These are phyloP conservation scores for Calocybe cyanea DNA, from an alignment of 768 basidiomycete species.

Conservation along the genomic window DNA sequence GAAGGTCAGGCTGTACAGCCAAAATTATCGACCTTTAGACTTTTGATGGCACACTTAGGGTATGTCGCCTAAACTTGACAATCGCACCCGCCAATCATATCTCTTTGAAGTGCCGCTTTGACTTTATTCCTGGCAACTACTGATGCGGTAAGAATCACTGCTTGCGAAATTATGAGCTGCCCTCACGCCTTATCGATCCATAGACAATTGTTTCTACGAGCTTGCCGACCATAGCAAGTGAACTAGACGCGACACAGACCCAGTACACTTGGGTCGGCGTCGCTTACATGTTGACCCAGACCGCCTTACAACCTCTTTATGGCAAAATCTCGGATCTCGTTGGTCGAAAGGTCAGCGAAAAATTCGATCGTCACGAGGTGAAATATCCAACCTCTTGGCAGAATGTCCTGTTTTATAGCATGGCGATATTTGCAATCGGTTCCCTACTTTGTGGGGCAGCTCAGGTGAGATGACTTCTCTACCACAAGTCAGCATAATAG, in stretches of 20 bases:
- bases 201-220: slow-evolving; percentile 78
- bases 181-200: neutral
- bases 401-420: slow-evolving; percentile 70
- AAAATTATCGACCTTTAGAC: slow-evolving; percentile 49
- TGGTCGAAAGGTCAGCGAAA: slow-evolving; percentile 62
- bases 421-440: slow-evolving; percentile 70
- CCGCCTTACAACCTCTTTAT: slow-evolving; percentile 80
- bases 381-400: slow-evolving; percentile 23
- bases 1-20: slow-evolving; percentile 15
- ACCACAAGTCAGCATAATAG: slow-evolving; percentile 15
- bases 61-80: slow-evolving; percentile 22
- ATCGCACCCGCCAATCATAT: slow-evolving; percentile 2
- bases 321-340: slow-evolving; percentile 76
- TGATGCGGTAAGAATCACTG: slow-evolving; percentile 56
- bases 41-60: slow-evolving; percentile 70
- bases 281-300: slow-evolving; percentile 83
- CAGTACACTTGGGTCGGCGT: slow-evolving; percentile 88
- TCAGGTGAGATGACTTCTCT: slow-evolving; percentile 40
- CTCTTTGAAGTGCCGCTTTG: slow-evolving; percentile 58
- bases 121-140: slow-evolving; percentile 84
- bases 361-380: neutral
- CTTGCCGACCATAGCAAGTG: slow-evolving; percentile 73
- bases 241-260: slow-evolving; percentile 60
- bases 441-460: slow-evolving; percentile 79
- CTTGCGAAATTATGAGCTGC: neutral